Base-by-base conservation (phyloP, 1,139 yeast species). In the Taphrina deformans region DNA sequence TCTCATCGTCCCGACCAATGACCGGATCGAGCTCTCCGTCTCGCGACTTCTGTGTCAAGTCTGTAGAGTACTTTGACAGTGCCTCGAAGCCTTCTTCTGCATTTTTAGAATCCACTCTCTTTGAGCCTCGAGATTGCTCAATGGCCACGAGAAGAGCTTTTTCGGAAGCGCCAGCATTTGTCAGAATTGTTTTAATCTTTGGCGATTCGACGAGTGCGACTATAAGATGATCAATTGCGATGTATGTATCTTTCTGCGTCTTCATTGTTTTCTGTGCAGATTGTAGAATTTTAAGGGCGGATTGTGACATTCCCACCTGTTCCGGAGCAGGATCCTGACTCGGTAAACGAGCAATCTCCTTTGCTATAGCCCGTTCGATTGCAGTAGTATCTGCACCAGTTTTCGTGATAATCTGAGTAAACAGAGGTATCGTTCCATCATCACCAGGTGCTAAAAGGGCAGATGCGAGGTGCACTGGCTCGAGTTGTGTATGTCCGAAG, bases 1-100 rank as follows among this genome's bases (percentile, higher is more conserved):
- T 93, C 78, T 93, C 99, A 76, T 93, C 99, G 76, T 93, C 99
- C 79, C 99, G 87, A 65, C 99, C 99, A 74, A 93, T 95, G 59
- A 95, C 99, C 1, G 99, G 99, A 76, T 93, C 99, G 68, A 93
- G 85, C 75, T 88, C 89, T 74, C 99, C 99, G 73, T 88, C 87
- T 70, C 96, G 83, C 12, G 99, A 99, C 76, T 85, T 85, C 72
- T 89, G 95, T 0, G 99, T 95, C 79, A 93, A 83, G 75, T 93
- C 97, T 71, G 87, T 84, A 69, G 98, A 96, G 76, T 93, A 93
- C 75, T 95, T 93, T 69, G 83, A 79, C 73, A 95, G 80, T 72
- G 90, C 93, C 75, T 93, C 99, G 72, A 83, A 85, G 67, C 88
- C 83, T 56, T 87, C 85, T 74, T 93, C 99, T 1, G 99, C 98